Evolutionary conservation across 257 asterid genomes (phyloP), one percentile per base, ranked within the genome.

Genomic region (Plantago ovata): DNA sequence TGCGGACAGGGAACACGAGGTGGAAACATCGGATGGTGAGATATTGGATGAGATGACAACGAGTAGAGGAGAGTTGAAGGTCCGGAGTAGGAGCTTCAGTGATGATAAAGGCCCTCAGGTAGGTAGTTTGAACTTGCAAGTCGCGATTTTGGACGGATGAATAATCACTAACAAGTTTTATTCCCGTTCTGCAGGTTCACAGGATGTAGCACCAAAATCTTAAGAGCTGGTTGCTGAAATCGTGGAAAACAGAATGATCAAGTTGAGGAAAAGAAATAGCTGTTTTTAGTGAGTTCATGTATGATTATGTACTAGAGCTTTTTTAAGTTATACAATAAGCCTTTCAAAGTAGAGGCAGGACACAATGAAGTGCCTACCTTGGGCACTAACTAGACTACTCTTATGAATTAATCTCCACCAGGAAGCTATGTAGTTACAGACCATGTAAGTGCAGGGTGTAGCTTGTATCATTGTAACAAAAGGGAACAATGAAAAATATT

Each of bases 41-140:
- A 63, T 78, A 32, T 67, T 80, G 62, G 87, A 80, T 73, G 87
- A 77, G 53, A 67, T 83, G 32, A 78, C 84, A 50, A 80, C 92
- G 0, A 76, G 69, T 24, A 72, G 87, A 61, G 92, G 92, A 59
- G 87, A 83, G 77, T 19, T 83, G 1, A 83, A 65, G 66, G 52
- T 70, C 24, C 54, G 92, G 64, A 59, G 65, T 13, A 55, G 54
- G 39, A 80, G 87, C 72, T 80, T 69, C 61, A 60, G 52, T 7
- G 81, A 71, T 7, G 89, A 76, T 15, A 69, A 52, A 19, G 65
- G 55, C 33, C 76, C 66, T 33, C 73, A 71, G 83, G 83, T 76
- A 63, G 13, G 12, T 44, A 3, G 2, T 43, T 1, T n/a, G n/a
- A n/a, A n/a, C n/a, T n/a, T n/a, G 6, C n/a, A 13, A 9, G 23